A percentile compares a stretch with the other conserved stretches of the same genome.
These are phyloP conservation scores for Epichloe uncinata DNA, from an alignment of 2,329 filamentous ascomycete genomes.

Conservation along the genomic window DNA sequence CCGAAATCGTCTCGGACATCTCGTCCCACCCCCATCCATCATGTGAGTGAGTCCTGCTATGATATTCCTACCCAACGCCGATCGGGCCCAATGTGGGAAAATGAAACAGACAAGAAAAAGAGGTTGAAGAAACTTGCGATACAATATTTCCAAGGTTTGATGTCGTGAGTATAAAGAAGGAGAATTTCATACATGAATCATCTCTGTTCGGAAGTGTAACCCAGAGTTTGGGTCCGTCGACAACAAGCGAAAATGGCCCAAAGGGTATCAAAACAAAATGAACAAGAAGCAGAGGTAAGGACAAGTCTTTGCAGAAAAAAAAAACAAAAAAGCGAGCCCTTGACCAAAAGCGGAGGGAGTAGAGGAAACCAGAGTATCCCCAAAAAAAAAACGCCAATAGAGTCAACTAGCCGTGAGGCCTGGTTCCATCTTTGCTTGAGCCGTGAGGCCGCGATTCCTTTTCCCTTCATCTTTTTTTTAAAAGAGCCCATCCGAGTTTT, in stretches of 20 bases:
- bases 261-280: background rate
- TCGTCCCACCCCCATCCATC: no score
- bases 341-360: background rate
- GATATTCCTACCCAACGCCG: background rate
- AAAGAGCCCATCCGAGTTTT: background rate
- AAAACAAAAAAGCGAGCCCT: background rate
- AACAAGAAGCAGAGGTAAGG: background rate
- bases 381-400: slow-evolving; percentile 4
- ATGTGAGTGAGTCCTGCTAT: no score
- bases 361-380: background rate
- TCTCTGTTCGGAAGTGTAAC: background rate
- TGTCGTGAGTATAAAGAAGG: background rate
- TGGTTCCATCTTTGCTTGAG: slow-evolving; percentile 13
- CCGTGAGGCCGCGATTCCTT: slow-evolving; percentile 15
- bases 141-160: background rate
- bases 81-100: background rate
- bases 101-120: background rate
- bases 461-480: slow-evolving; percentile 6
- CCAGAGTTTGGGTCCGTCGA: background rate
- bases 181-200: background rate
- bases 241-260: background rate
- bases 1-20: no score
- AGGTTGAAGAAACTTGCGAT: background rate
- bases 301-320: background rate
- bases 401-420: slow-evolving; percentile 17